Percentiles rank a stretch among this genome's conserved stretches.
These are phyloP conservation scores for Delphinella strobiligena DNA, from an alignment of 2,329 filamentous ascomycete genomes.

Conservation along the genomic window DNA sequence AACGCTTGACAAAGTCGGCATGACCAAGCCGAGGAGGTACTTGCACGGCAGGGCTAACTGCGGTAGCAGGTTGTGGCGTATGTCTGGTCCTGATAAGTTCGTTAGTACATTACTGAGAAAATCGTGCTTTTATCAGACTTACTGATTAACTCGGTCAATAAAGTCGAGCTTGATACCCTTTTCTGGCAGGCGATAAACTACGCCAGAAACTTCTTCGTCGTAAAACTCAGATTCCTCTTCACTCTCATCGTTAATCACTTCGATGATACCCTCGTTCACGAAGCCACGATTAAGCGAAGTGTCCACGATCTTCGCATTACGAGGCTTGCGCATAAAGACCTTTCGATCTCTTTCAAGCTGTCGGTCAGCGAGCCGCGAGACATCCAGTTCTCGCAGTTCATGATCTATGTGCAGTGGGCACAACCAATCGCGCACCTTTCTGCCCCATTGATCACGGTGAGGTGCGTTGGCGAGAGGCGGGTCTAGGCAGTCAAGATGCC, in stretches of 20 bases:
- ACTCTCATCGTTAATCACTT: constrained; percentile 29
- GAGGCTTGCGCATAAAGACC: constrained; percentile 38
- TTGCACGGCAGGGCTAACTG: constrained; percentile 1
- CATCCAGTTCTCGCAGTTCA: constrained; percentile 49
- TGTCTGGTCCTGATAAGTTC: too few species aligned
- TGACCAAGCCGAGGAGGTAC: constrained; percentile 10
- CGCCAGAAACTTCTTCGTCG: constrained; percentile 26
- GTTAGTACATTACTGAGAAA: not conserved
- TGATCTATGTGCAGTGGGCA: constrained; percentile 82
- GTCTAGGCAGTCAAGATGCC: constrained; percentile 88
- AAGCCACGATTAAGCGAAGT: constrained; percentile 48
- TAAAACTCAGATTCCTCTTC: constrained; percentile 35
- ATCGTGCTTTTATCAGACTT: constrained; percentile 12
- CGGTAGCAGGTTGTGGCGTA: constrained; percentile 4
- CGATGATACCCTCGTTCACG: constrained; percentile 36
- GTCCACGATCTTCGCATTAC: constrained; percentile 35
- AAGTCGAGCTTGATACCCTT: constrained; percentile 43
- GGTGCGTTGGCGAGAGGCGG: constrained; percentile 73
- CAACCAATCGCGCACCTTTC: constrained; percentile 61
- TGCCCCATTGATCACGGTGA: constrained; percentile 37
- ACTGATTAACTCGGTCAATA: constrained; percentile 48
- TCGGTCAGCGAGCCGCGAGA: constrained; percentile 10
- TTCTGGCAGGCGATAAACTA: constrained; percentile 31
- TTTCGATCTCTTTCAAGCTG: constrained; percentile 15
- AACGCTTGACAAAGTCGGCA: constrained; percentile 30